Evolutionary conservation across 768 basidiomycete species (phyloP), one percentile per base, ranked within the genome.

Genomic region (Leccinellum albellum): DNA sequence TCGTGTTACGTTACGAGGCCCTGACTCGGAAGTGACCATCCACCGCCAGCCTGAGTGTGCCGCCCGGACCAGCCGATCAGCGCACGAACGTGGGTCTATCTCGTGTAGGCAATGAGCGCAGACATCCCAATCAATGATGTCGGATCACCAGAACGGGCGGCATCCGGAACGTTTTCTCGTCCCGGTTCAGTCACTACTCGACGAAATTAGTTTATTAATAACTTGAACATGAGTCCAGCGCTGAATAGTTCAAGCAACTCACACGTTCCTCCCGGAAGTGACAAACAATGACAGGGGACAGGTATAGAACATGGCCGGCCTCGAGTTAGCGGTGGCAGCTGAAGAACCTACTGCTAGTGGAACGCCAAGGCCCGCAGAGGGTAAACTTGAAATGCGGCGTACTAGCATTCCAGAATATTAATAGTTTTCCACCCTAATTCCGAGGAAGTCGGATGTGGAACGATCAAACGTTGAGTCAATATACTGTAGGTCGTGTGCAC

Each of bases 121-220:
- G 29, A 44, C 7, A 40, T 23, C 14, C 46, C 31, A 49, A 48
- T 28, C 8, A 13, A 32, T 21, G 31, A 20, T n/a, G 15, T 53
- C 42, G 54, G 57, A 52, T 51, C 50, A 20, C 44, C 15, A 40
- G 50, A 62, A 57, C 45, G 57, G 57, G 56, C 54, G 60, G 60
- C 60, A 68, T 53, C 32, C 14, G 17, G 29, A 24, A 9, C 10
- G 20, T n/a, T 44, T n/a, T 44, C 17, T 31, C 14, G n/a, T 40
- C 40, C 40, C n/a, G n/a, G 37, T 40, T 20, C n/a, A n/a, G n/a
- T n/a, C n/a, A 5, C 2, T 10, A 10, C 40, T 40, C 10, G n/a
- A 40, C 10, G 35, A 40, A 40, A 40, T 40, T 6, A 14, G 49
- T 49, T 32, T 6, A 45, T 23, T 28, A 8, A 17, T 1, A 21